A percentile compares a stretch with the other conserved stretches of the same genome.
Conservation (phyloP, 2,329 filamentous ascomycete species). For the Pezicula neosporulosa region DNA sequence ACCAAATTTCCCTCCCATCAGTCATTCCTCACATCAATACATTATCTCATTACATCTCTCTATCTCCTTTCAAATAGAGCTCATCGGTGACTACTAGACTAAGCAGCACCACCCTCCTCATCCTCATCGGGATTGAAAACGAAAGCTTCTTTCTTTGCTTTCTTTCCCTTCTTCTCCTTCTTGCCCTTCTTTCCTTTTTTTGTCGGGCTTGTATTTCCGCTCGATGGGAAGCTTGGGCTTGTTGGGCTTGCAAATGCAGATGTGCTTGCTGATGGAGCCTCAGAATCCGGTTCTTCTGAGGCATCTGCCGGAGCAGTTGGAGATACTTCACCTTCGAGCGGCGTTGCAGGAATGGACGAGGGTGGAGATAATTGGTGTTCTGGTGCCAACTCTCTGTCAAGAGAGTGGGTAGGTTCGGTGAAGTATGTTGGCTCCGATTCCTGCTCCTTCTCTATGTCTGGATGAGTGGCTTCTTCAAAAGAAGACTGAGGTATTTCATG, state of each 20-base stretch:
- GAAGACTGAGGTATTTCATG: not conserved
- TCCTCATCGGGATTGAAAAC: not conserved
- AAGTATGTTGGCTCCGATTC: no score
- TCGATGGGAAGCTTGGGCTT: not conserved
- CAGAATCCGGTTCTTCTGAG: constrained; percentile 2
- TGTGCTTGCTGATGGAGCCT: constrained; percentile 4
- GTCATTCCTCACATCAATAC: no score
- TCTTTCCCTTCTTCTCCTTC: constrained; percentile 14
- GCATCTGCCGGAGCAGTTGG: not conserved
- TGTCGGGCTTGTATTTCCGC: not conserved
- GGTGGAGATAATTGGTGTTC: no score
- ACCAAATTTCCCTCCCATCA: no score
- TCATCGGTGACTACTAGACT: no score
- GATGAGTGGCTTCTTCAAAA: not conserved
- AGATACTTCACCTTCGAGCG: not conserved
- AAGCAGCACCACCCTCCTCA: constrained; percentile 9
- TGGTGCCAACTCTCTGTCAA: no score
- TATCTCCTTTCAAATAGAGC: no score
- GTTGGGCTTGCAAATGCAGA: constrained; percentile 4
- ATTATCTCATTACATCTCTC: no score
- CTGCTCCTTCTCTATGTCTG: no score
- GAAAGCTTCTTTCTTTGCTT: constrained; percentile 4
- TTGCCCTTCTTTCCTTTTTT: constrained; percentile 11
- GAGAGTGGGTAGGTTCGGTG: no score
- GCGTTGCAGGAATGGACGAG: not conserved